Percentiles rank a stretch among this genome's conserved stretches.
Conservation (phyloP, 2,329 filamentous ascomycete species). For the Hypoxylon sp. region DNA sequence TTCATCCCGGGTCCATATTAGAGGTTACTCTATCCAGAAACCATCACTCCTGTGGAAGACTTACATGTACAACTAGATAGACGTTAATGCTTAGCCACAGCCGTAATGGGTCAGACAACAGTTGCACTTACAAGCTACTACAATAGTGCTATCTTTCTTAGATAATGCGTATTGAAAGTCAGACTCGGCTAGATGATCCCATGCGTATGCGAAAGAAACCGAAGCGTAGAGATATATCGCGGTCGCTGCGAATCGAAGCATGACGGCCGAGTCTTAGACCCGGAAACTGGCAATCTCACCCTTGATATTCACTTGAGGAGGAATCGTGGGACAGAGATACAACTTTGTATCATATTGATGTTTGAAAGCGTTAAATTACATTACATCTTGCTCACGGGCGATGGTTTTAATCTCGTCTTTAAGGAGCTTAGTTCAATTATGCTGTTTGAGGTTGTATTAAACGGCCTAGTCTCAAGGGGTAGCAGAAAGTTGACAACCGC, state of each 20-base stretch:
- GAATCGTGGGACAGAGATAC: too few species aligned
- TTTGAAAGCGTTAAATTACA: too few species aligned
- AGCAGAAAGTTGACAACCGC: constrained; percentile 10
- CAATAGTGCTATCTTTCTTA: constrained; percentile 4
- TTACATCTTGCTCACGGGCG: too few species aligned
- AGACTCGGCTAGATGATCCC: constrained; percentile 23
- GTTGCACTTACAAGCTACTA: constrained; percentile 34
- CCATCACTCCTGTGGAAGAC: not conserved
- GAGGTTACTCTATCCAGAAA: not conserved
- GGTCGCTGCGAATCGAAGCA: constrained; percentile 6
- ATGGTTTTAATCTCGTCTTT: too few species aligned
- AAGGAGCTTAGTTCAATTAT: constrained; percentile 5
- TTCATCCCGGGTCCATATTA: constrained; percentile 6
- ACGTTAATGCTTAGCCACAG: not conserved
- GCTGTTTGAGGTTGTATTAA: constrained; percentile 14
- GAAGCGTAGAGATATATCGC: not conserved
- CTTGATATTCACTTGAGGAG: not conserved
- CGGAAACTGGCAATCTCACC: not conserved
- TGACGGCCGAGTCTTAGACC: not conserved
- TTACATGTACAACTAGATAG: constrained; percentile 25
- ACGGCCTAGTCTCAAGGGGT: not conserved
- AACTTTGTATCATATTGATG: not conserved
- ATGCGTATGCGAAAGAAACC: constrained; percentile 11
- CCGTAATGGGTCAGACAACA: not conserved
- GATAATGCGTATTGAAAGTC: constrained; percentile 12